phyloP scores from a whole-genome alignment of 305 asterid species.

The Solanum chacoense region DNA sequence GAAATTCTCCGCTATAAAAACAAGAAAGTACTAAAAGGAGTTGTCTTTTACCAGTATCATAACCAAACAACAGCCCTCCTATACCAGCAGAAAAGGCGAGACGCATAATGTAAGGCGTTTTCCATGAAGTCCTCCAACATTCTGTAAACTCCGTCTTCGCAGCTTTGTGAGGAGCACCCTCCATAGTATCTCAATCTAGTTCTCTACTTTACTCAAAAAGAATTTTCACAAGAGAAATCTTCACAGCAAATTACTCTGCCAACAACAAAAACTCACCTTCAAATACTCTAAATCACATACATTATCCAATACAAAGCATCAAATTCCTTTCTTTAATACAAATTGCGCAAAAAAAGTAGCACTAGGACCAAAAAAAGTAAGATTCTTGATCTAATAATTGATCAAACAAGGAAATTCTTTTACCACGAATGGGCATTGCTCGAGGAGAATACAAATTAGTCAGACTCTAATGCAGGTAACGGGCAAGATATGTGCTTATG shows the following conservation, averaged over 20 bases:
- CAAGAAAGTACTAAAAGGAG: background rate
- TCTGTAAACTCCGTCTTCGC: slow-evolving; percentile 64
- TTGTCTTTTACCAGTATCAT: slow-evolving; percentile 52
- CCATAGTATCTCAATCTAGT: background rate
- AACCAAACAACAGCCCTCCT: slow-evolving; percentile 85
- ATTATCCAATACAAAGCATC: background rate
- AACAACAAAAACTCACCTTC: background rate
- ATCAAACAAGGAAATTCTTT: background rate
- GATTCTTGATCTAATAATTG: background rate
- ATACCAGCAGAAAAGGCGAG: slow-evolving; percentile 89
- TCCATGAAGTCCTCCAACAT: slow-evolving; percentile 56
- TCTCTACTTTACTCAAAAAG: background rate
- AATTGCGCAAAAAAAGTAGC: background rate
- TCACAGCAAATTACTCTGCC: background rate
- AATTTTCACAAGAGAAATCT: background rate
- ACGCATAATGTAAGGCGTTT: slow-evolving; percentile 67
- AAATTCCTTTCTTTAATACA: background rate
- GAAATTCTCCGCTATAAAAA: background rate
- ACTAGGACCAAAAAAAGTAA: background rate
- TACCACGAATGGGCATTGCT: background rate
- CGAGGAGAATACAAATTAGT: background rate
- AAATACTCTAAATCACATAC: background rate
- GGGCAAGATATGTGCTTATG: background rate
- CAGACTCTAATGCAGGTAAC: background rate
- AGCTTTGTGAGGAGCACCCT: slow-evolving; percentile 15